phyloP scores from a whole-genome alignment of 140 eudicot genomes.

The Ambrosia hybrid region DNA sequence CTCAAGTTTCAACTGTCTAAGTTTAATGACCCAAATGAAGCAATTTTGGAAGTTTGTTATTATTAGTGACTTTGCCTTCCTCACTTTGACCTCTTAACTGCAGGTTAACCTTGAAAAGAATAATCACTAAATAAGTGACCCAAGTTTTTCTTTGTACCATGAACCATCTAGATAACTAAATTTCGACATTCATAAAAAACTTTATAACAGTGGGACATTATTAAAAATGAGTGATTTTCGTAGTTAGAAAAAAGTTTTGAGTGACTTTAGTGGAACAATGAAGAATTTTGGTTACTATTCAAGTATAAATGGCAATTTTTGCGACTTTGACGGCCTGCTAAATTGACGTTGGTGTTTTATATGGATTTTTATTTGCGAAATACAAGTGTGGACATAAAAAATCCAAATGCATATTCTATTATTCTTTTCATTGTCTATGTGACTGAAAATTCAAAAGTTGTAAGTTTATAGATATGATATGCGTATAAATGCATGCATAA shows the following conservation, averaged over 20 bases:
- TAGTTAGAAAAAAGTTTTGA: neutral
- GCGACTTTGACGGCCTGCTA: neutral
- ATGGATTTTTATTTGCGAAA: neutral
- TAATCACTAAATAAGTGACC: no score
- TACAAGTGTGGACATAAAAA: conserved; percentile 3
- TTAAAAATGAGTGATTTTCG: neutral
- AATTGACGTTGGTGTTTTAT: neutral
- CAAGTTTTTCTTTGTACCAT: no score
- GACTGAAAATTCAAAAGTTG: neutral
- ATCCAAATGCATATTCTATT: neutral
- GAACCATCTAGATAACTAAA: neutral
- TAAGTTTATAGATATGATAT: neutral
- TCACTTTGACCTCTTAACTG: neutral
- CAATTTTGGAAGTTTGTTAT: neutral
- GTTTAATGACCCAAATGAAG: neutral
- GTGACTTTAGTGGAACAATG: neutral
- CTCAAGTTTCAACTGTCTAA: neutral
- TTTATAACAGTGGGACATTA: neutral
- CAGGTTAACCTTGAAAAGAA: neutral
- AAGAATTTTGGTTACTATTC: neutral
- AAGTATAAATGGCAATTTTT: neutral
- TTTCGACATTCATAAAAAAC: neutral
- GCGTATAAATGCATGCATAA: neutral
- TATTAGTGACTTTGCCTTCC: neutral
- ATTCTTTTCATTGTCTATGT: conserved; percentile 1